Evolutionary conservation across 108 stramenopile genomes (phyloP), one percentile per base, ranked within the genome.

Genomic region (Cylindrotheca closterium): DNA sequence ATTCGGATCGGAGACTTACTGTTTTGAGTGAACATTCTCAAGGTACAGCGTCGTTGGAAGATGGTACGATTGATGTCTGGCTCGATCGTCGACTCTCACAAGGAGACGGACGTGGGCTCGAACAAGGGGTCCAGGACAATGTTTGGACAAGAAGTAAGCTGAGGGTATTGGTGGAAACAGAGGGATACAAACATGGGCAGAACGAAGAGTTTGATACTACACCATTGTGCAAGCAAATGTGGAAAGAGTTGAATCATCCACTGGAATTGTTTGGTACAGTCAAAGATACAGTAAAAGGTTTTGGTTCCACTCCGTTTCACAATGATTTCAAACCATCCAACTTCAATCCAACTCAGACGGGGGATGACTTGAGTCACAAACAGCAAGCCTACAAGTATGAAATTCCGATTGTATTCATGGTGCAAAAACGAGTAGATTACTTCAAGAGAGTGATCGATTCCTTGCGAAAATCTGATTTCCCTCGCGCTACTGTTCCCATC

Each of bases 11-110:
- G 30, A 70, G 84, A 2, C 33, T 85, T 62, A 81, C 80, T 0
- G 70, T 85, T 4, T 45, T 85, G 45, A 79, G 78, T 45, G 80
- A 81, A 56, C 84, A 85, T 46, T 78, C 84, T 27, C 84, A 85
- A 55, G 84, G 84, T 3, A 67, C 84, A 7, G 84, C 84, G 1
- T 79, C 78, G 0, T 28, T 82, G 2, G 60, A 79, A 56, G 70
- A 80, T 48, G 75, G 80, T 12, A 32, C 75, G 17, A 81, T 85
- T 58, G 84, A 85, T 71, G 58, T 81, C 50, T 85, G 80, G 78
- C 62, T 85, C 59, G 84, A 85, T 67, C 73, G 84, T 34, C 72
- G 84, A 26, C 48, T 85, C 12, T 0, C 27, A 1, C 71, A 71
- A 37, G 84, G 81, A 49, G 84, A 85, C 47, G 54, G 60, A n/a